A percentile compares a stretch with the other conserved stretches of the same genome.
Evolutionary conservation across 208 protist species (phyloP).

Genomic region (Borovskyia barvae): DNA sequence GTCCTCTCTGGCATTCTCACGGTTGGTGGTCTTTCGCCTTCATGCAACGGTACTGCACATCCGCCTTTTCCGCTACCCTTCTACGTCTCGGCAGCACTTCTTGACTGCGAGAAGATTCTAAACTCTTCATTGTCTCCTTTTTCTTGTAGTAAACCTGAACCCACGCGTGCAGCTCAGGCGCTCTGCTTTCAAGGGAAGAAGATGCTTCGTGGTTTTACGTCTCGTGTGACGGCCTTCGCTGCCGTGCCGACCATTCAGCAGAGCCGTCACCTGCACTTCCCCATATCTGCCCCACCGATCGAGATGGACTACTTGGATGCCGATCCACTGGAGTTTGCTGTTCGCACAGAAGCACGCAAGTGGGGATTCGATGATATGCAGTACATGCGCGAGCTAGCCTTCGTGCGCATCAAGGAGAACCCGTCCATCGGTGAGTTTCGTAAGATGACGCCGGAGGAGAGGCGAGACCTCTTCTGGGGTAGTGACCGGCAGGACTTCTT

Average conservation of each 20-base stretch:
- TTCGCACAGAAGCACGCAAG: conserved; percentile 86
- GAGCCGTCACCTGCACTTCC: conserved; percentile 74
- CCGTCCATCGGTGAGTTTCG: conserved; percentile 85
- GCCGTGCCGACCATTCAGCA: conserved; percentile 27
- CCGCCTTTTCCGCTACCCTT: too few species aligned
- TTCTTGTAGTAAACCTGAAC: too few species aligned
- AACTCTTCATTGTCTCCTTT: too few species aligned
- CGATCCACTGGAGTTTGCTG: conserved; percentile 85
- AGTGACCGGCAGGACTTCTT: conserved; percentile 89
- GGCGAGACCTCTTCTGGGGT: conserved; percentile 85
- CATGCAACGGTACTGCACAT: too few species aligned
- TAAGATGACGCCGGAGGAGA: conserved; percentile 78
- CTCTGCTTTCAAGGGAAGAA: not conserved
- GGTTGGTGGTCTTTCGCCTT: too few species aligned
- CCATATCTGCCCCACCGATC: conserved; percentile 74
- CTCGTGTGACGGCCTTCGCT: conserved; percentile 23
- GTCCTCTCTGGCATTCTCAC: too few species aligned
- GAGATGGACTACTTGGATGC: conserved; percentile 86
- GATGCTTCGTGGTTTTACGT: conserved; percentile 42
- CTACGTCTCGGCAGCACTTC: too few species aligned
- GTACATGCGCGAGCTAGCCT: conserved; percentile 88
- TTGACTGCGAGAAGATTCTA: too few species aligned
- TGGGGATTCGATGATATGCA: conserved; percentile 86
- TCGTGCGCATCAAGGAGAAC: conserved; percentile 89
- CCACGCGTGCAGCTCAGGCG: too few species aligned